Evolutionary conservation across 192 early-diverging fungal genomes (phyloP), one percentile per base, ranked within the genome.

Genomic region (Chytriomyces confervae): DNA sequence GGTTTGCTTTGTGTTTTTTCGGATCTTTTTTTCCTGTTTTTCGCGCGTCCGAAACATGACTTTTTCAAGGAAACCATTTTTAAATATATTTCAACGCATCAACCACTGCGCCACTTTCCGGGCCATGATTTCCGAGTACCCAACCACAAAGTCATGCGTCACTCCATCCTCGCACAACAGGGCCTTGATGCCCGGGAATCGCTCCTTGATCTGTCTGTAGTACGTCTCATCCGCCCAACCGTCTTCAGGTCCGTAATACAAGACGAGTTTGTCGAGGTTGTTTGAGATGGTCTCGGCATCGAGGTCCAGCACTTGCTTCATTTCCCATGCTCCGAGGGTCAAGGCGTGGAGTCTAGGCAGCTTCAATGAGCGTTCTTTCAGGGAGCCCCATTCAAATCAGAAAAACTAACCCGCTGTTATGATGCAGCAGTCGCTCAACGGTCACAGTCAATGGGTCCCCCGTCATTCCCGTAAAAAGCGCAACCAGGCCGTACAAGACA

Each of bases 81-180:
- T 36, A 36, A 36, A 36, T 36, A 1, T 36, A 1, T 36, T 36
- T 36, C 36, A 36, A 0, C 36, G 36, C 36, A 36, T 3, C 36
- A 36, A 36, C 83, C 83, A 84, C 29, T 67, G 6, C 9, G 63
- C 75, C 23, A 81, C 80, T 46, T 82, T 82, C 45, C 61, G 27
- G 6, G 62, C 83, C 77, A 88, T 87, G 44, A 80, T 71, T 29
- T 88, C 83, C 61, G 83, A 80, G 73, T 86, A 83, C 62, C 87
- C 85, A 27, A 94, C 50, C 24, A 94, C 92, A 84, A 96, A 96
- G 49, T 94, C 91, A 84, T 96, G 95, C 51, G 91, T 90, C 47
- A 93, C 81, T 20, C 89, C 88, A 23, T 90, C 84, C n/a, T 89
- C 81, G 80, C 95, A 96, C 36, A 94, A 62, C 9, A 83, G 65